Base-by-base conservation (phyloP, 2,329 filamentous ascomycete genomes). In the Penicillium capsulatum region DNA sequence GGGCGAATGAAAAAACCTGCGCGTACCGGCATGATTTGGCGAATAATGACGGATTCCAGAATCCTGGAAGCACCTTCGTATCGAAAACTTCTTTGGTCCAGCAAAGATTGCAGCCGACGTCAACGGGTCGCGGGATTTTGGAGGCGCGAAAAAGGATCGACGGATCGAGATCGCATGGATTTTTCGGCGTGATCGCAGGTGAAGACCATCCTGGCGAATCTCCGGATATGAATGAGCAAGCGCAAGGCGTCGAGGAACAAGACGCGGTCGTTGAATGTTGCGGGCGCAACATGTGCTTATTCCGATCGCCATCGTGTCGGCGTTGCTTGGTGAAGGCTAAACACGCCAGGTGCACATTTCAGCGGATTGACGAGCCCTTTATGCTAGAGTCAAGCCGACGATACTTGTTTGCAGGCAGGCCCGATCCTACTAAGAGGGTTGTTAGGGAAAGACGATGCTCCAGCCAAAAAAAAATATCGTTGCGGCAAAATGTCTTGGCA, bases 231-330 rank as follows among this genome's bases (percentile, higher is more conserved):
- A 8, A 13, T 15, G 15, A 7, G 13, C 10, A n/a, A n/a, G 14
- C 5, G 14, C 17, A 7, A 32, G 31, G 26, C 37, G 36, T 39
- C 9, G 30, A 7, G n/a, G 7, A 3, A 16, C 13, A 14, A 14
- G 2, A 8, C 22, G 16, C 11, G 20, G 17, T 19, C 26, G 39
- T 14, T 34, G 40, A 11, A 47, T 16, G 22, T 28, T 30, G 16
- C 40, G 44, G 13, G 44, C 29, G 17, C 36, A 27, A 17, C 28
- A 42, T 31, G 42, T 35, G 24, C 33, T 40, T 13, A 39, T 37
- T 22, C 42, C 37, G 19, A 32, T 40, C n/a, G 32, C 27, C 50
- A 52, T 50, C n/a, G 17, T 45, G 39, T 22, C 15, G 24, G 15
- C 27, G 26, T 15, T 15, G 17, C 9, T 14, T 15, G 14, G 38